Conservation (phyloP, 768 basidiomycete genomes). For the Mycena albidolilacea region DNA sequence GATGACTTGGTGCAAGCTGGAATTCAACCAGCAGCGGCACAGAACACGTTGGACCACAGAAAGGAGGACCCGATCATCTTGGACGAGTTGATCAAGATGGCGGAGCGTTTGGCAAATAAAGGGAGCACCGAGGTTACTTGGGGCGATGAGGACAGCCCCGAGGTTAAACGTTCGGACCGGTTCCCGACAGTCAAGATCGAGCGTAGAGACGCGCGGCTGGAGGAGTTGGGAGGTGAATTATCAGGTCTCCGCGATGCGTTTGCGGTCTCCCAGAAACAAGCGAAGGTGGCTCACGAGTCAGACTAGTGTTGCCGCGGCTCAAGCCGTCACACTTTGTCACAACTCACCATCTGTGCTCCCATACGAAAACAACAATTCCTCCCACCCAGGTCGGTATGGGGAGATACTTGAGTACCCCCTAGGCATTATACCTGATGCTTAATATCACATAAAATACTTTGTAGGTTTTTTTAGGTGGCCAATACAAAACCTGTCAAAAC, state of each 20-base stretch:
- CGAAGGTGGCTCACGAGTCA: neutral
- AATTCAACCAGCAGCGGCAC: neutral
- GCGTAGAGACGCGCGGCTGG: neutral
- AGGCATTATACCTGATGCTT: too few species aligned
- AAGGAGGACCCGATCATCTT: conserved; percentile 24
- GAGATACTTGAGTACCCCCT: too few species aligned
- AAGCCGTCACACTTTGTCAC: too few species aligned
- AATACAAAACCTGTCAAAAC: too few species aligned
- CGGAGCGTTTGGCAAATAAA: conserved; percentile 8
- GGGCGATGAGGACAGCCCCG: neutral
- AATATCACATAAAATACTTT: too few species aligned
- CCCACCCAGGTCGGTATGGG: too few species aligned
- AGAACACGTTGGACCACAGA: neutral
- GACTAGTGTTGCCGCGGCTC: too few species aligned
- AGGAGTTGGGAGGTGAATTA: neutral
- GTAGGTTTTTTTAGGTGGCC: too few species aligned
- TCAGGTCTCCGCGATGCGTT: neutral
- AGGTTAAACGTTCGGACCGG: conserved; percentile 9
- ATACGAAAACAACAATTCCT: too few species aligned
- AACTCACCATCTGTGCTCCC: too few species aligned
- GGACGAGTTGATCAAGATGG: conserved; percentile 24
- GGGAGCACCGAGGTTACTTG: conserved; percentile 3
- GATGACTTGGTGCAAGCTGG: neutral
- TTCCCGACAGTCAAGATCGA: conserved; percentile 19
- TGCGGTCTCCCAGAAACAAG: neutral